Base-by-base conservation (phyloP, 345 rosid genomes). In the Salix viminalis region DNA sequence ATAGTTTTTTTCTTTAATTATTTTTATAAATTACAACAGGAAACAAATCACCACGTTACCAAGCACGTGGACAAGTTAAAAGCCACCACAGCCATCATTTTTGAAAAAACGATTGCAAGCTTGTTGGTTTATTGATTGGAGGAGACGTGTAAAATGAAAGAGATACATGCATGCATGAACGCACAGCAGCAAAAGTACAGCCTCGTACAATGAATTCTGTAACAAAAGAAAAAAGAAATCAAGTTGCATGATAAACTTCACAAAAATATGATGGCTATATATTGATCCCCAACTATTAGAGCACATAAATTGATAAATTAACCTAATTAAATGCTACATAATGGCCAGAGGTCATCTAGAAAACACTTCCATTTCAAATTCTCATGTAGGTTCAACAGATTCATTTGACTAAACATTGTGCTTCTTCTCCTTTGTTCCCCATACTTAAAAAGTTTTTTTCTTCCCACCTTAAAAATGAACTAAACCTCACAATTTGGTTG, bases 161-260 rank as follows among this genome's bases (percentile, higher is more conserved):
- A 56, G 62, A 58, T n/a, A 1, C 64, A 58, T 58, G 64, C 64
- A 23, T 58, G 26, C 26, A 58, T n/a, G 62, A 26, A n/a, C 23
- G 11, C 26, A n/a, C 61, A 7, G 1, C 5, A 7, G 19, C 80
- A 78, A 14, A 7, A 36, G 36, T 10, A 15, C 36, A 23, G 69
- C 69, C 39, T 23, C 21, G 2, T 74, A 30, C 81, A 79, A 64
- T 75, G 78, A 79, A 74, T 39, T 54, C 70, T 67, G 69, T 34
- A 16, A 10, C 19, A 50, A 32, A 34, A 66, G 46, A 2, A 3
- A 4, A 23, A 41, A 23, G 16, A 26, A 36, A 16, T 56, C 48
- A 67, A 60, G n/a, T 37, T 48, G 69, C 50, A 44, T 34, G 73
- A 58, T 16, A 11, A 32, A 36, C 23, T 5, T 15, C 48, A 37